Conservation (phyloP, 306 rosid genomes). For the Vigna angularis region DNA sequence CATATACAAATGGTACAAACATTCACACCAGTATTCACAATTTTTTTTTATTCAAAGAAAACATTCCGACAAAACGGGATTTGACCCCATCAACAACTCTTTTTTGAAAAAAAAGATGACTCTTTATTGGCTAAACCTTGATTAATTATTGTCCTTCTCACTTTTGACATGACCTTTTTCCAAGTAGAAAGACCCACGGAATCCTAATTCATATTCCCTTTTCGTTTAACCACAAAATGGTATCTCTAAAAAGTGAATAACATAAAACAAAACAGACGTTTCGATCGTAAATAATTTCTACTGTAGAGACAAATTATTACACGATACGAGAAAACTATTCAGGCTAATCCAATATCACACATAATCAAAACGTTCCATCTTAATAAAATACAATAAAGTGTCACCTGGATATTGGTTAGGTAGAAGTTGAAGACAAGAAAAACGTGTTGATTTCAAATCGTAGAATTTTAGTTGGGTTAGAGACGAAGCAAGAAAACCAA, state of each 20-base stretch:
- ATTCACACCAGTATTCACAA: background rate
- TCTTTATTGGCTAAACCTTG: background rate
- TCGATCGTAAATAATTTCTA: background rate
- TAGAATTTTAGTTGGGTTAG: background rate
- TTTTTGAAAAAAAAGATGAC: background rate
- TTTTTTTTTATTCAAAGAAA: constrained; percentile 7
- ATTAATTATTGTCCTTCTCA: background rate
- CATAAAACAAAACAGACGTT: background rate
- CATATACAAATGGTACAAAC: background rate
- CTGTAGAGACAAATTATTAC: background rate
- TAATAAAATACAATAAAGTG: no score
- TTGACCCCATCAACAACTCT: background rate
- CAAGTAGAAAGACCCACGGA: background rate
- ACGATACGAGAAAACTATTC: no score
- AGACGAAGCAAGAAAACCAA: background rate
- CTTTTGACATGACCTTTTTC: constrained; percentile 11
- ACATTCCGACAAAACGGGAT: background rate
- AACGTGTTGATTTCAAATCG: background rate
- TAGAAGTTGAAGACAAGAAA: background rate
- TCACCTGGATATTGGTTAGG: background rate
- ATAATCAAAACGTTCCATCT: no score
- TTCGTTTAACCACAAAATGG: background rate
- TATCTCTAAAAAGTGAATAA: background rate
- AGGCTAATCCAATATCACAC: no score
- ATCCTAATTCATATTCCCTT: constrained; percentile 3